Percentiles rank a stretch among this genome's conserved stretches.
phyloP scores from a whole-genome alignment of 805 yeast genomes.

The Hanseniaspora lachancei region DNA sequence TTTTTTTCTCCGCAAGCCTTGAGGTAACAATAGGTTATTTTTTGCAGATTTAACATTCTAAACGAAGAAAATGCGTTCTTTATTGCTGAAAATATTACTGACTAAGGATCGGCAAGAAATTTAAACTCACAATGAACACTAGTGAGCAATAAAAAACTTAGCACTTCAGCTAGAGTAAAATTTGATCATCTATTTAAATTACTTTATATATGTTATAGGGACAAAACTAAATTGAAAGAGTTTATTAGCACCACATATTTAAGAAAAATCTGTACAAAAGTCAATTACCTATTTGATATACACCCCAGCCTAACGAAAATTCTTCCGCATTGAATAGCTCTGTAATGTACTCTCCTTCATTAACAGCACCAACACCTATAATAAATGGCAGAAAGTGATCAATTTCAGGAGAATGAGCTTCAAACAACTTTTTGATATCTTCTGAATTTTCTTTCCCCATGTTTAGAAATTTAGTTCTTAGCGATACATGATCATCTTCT shows the following conservation, averaged over 20 bases:
- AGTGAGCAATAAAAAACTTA: no score
- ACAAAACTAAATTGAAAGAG: no score
- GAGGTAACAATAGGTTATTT: no score
- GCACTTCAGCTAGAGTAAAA: no score
- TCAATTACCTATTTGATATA: conserved; percentile 26
- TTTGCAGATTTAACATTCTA: no score
- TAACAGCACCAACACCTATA: conserved; percentile 44
- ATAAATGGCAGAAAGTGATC: conserved; percentile 62
- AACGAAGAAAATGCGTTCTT: no score
- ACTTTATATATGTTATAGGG: no score
- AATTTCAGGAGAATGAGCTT: conserved; percentile 55
- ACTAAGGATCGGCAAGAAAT: no score
- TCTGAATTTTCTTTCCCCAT: conserved; percentile 23
- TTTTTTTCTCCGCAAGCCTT: no score
- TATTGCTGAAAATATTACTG: no score
- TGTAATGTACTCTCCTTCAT: conserved; percentile 25
- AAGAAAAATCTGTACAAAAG: not conserved
- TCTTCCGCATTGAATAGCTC: conserved; percentile 36
- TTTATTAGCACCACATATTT: not conserved
- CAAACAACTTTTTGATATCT: conserved; percentile 28
- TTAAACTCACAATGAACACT: no score
- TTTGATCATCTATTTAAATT: no score
- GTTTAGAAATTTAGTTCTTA: conserved; percentile 27
- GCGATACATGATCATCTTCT: conserved; percentile 21
- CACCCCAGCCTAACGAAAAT: conserved; percentile 53